phyloP scores from a whole-genome alignment of 345 rosid species.

The Excoecaria cochinchinensis region DNA sequence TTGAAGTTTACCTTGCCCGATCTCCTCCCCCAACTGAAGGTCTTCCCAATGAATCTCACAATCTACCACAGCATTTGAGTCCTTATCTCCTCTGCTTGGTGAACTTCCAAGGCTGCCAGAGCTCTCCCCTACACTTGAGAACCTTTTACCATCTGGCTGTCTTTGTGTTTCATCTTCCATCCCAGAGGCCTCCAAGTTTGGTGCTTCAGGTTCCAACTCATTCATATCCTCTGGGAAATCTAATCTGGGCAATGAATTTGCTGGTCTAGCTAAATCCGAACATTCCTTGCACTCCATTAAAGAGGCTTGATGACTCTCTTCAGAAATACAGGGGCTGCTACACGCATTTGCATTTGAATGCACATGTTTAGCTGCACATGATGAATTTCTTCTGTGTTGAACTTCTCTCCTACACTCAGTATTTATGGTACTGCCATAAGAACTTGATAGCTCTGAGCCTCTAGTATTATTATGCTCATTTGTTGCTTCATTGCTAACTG shows the following conservation, averaged over 20 bases:
- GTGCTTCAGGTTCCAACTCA: constrained; percentile 37
- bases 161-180: constrained; percentile 40
- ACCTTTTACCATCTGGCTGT: constrained; percentile 29
- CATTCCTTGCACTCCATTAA: constrained; percentile 33
- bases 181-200: constrained; percentile 27
- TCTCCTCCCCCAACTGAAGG: constrained; percentile 63
- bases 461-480: constrained; percentile 17
- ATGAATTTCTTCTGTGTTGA: constrained; percentile 23
- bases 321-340: constrained; percentile 23
- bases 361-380: constrained; percentile 15
- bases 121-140: constrained; percentile 38
- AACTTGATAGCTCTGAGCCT: constrained; percentile 31
- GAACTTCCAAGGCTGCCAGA: constrained; percentile 42
- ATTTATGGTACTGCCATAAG: constrained; percentile 14
- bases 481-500: constrained; percentile 20
- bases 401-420: constrained; percentile 25
- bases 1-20: constrained; percentile 69
- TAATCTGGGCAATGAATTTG: constrained; percentile 26
- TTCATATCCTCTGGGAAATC: constrained; percentile 28
- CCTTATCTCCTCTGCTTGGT: constrained; percentile 47
- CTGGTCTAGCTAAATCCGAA: constrained; percentile 24
- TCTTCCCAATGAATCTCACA: constrained; percentile 80
- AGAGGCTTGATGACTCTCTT: constrained; percentile 31
- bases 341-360: constrained; percentile 22
- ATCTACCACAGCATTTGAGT: constrained; percentile 31